These are phyloP conservation scores for Naumovozyma baii DNA, from an alignment of 805 yeast genomes.

Conservation along the genomic window DNA sequence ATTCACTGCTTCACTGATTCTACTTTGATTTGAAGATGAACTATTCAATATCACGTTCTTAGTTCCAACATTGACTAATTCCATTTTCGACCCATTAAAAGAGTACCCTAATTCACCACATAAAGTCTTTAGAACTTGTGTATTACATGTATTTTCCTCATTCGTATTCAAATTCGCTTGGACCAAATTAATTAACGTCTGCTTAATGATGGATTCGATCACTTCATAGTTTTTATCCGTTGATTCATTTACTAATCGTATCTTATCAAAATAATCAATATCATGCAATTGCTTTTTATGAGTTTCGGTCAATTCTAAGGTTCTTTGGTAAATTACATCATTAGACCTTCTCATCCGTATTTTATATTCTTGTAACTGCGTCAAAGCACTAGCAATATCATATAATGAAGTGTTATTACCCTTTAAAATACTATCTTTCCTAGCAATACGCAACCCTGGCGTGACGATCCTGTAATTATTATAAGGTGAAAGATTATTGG, in stretches of 20 bases:
- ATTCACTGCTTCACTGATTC: constrained; percentile 60
- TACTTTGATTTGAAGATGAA: constrained; percentile 22
- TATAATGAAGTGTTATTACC: neutral
- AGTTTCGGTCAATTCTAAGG: constrained; percentile 7
- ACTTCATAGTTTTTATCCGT: constrained; percentile 41
- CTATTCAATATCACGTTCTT: neutral
- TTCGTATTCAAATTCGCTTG: neutral
- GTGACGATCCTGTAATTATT: neutral
- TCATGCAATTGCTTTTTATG: constrained; percentile 24
- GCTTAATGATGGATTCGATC: constrained; percentile 36
- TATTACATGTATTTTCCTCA: constrained; percentile 12
- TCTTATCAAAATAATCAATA: constrained; percentile 46
- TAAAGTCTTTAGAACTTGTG: constrained; percentile 38
- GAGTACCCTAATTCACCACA: constrained; percentile 27
- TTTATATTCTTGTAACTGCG: constrained; percentile 14
- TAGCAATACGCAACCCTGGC: neutral
- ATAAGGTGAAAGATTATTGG: neutral
- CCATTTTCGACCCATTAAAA: constrained; percentile 9
- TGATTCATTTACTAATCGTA: constrained; percentile 40
- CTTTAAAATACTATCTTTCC: neutral
- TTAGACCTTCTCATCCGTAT: constrained; percentile 14
- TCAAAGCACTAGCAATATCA: constrained; percentile 1
- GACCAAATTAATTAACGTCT: constrained; percentile 27
- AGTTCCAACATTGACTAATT: neutral
- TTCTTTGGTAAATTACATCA: constrained; percentile 13